Conservation (phyloP, 768 basidiomycete species). For the Boletus pseudo-olivaceus region DNA sequence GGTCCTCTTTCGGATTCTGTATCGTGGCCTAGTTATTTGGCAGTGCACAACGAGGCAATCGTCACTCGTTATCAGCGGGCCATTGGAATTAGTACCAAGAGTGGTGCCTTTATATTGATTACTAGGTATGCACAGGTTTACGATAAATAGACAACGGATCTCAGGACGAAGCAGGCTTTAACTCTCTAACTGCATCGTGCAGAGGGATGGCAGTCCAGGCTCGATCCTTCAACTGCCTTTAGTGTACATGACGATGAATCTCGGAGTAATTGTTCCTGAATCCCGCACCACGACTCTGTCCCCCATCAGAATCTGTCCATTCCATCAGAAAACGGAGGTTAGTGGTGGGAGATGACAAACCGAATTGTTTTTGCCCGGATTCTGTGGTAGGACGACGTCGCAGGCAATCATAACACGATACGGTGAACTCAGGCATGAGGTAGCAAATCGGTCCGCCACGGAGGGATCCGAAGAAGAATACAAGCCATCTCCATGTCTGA, state of each 20-base stretch:
- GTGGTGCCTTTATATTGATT: slow-evolving; percentile 23
- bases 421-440: slow-evolving; percentile 63
- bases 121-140: slow-evolving; percentile 18
- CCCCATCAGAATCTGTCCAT: slow-evolving; percentile 41
- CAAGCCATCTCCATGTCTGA: slow-evolving; percentile 58
- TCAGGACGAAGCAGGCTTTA: slow-evolving; percentile 18
- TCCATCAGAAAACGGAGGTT: slow-evolving; percentile 27
- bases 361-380: slow-evolving; percentile 22
- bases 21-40: slow-evolving; percentile 16
- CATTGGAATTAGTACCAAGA: slow-evolving; percentile 4
- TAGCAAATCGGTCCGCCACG: slow-evolving; percentile 56
- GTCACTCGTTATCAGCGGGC: slow-evolving; percentile 16
- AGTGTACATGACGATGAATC: slow-evolving; percentile 57
- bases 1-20: slow-evolving; percentile 7
- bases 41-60: slow-evolving; percentile 27
- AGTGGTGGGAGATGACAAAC: slow-evolving; percentile 20
- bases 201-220: slow-evolving; percentile 16
- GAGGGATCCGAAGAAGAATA: slow-evolving; percentile 62
- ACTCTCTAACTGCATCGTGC: slow-evolving; percentile 22
- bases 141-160: slow-evolving; percentile 22
- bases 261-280: slow-evolving; percentile 55
- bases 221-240: slow-evolving; percentile 30
- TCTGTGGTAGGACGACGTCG: slow-evolving; percentile 43
- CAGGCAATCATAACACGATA: slow-evolving; percentile 65
- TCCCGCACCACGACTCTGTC: slow-evolving; percentile 51